Percentiles rank a stretch among this genome's conserved stretches.
Evolutionary conservation across 2,329 filamentous ascomycete species (phyloP).

Genomic region (Rachicladosporium sp.): DNA sequence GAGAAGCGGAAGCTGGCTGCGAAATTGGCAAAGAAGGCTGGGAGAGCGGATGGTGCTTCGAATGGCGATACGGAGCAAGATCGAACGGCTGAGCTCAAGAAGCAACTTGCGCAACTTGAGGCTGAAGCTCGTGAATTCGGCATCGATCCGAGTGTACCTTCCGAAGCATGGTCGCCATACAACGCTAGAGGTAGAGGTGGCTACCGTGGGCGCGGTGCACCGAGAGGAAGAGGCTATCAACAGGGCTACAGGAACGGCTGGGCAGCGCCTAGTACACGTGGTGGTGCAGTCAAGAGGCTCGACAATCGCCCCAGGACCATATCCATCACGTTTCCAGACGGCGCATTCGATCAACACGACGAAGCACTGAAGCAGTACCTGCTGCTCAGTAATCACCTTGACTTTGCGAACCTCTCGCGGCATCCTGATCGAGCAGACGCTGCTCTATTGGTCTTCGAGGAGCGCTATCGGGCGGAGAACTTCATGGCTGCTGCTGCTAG

Average conservation of each 20-base stretch:
- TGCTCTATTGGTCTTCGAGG: constrained; percentile 30
- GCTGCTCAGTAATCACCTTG: constrained; percentile 31
- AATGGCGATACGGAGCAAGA: constrained; percentile 18
- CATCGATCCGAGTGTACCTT: constrained; percentile 45
- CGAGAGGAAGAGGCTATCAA: constrained; percentile 28
- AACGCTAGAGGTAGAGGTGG: constrained; percentile 12
- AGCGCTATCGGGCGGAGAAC: constrained; percentile 52
- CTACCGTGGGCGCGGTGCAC: constrained; percentile 19
- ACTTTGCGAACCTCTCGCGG: constrained; percentile 25
- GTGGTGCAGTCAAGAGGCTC: constrained; percentile 48
- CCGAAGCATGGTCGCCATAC: constrained; percentile 9
- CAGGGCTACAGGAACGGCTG: constrained; percentile 33
- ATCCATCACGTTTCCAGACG: constrained; percentile 39
- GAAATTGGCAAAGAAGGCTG: constrained; percentile 46
- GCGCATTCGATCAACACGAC: constrained; percentile 54
- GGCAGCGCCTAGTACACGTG: constrained; percentile 33
- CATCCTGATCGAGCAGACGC: constrained; percentile 27
- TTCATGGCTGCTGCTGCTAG: constrained; percentile 18
- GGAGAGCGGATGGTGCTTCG: constrained; percentile 20
- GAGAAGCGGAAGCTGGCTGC: constrained; percentile 52
- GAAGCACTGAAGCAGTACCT: constrained; percentile 61
- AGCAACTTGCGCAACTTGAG: constrained; percentile 60
- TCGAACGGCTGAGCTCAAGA: constrained; percentile 54
- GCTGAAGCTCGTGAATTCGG: constrained; percentile 59
- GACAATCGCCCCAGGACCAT: constrained; percentile 66